Evolutionary conservation across 176 grass and related monocot species (phyloP).

Genomic region (Calamus simplicifolius): DNA sequence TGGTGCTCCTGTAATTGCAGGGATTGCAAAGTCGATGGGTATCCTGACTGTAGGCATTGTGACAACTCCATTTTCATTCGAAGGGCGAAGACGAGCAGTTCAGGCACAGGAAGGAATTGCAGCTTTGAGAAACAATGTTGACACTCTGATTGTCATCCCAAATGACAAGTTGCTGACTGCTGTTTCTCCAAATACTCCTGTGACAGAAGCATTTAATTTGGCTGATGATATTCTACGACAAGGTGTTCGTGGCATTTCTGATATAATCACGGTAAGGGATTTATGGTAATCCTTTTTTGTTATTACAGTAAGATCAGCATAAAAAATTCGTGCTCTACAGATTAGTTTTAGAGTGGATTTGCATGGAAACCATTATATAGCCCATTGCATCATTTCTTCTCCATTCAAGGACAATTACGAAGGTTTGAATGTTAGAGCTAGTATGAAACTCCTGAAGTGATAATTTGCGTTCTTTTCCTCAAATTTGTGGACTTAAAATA

Average conservation of each 20-base stretch:
- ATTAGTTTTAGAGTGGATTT: too few relatives aligned
- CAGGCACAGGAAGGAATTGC: conserved; percentile 21
- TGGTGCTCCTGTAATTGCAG: conserved; percentile 23
- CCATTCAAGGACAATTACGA: too few relatives aligned
- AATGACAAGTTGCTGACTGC: conserved; percentile 19
- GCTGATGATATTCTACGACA: conserved; percentile 21
- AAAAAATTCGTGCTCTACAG: too few relatives aligned
- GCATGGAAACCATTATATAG: too few relatives aligned
- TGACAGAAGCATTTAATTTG: conserved; percentile 21
- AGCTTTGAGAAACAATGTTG: conserved; percentile 17
- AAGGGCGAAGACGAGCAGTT: conserved; percentile 16
- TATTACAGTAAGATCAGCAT: too few relatives aligned
- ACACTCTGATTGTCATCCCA: conserved; percentile 14
- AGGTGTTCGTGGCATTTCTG: conserved; percentile 21
- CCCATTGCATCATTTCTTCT: too few relatives aligned
- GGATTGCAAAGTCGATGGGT: conserved; percentile 11
- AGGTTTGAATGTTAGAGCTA: too few relatives aligned
- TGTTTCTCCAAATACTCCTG: conserved; percentile 18
- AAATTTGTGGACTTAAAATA: too few relatives aligned
- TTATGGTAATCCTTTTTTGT: too few relatives aligned
- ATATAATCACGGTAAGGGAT: conserved; percentile 11
- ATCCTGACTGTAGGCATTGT: conserved; percentile 17
- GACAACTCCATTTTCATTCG: conserved; percentile 17
- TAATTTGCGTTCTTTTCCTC: too few relatives aligned
- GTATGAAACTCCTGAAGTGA: too few relatives aligned